phyloP scores from a whole-genome alignment of 352 stramenopile species.

The Elongisporangium anandrum region DNA sequence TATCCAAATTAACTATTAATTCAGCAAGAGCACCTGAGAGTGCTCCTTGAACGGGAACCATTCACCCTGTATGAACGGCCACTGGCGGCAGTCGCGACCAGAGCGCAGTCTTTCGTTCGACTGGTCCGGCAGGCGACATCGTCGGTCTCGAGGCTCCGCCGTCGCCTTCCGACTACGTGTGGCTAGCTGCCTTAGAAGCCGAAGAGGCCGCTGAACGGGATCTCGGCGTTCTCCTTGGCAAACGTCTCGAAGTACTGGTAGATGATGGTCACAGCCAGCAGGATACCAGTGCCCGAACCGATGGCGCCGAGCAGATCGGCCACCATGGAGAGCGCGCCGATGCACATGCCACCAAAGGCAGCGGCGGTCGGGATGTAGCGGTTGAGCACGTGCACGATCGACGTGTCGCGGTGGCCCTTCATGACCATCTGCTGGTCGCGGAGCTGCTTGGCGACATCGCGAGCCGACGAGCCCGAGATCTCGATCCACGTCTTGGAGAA shows the following conservation, averaged over 20 bases:
- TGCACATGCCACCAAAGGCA: slow-evolving; percentile 99
- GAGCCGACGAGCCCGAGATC: slow-evolving; percentile 95
- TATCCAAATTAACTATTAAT: slow-evolving; percentile 77
- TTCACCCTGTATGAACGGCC: slow-evolving; percentile 49
- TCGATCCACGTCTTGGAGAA: slow-evolving; percentile 99
- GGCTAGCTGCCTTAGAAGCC: slow-evolving; percentile 66
- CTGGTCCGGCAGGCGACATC: slow-evolving; percentile 1
- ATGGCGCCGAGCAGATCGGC: slow-evolving; percentile 98
- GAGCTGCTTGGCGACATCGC: slow-evolving; percentile 98
- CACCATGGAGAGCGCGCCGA: slow-evolving; percentile 98
- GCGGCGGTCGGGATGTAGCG: slow-evolving; percentile 99
- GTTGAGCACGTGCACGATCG: slow-evolving; percentile 98
- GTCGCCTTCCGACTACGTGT: slow-evolving; percentile 1
- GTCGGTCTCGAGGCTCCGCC: slow-evolving; percentile 1
- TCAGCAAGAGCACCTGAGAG: slow-evolving; percentile 85
- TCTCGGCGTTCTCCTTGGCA: slow-evolving; percentile 89
- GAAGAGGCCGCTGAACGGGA: slow-evolving; percentile 76
- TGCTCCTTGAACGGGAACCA: slow-evolving; percentile 85
- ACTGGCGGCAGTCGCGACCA: slow-evolving; percentile 3
- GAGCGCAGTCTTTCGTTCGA: slow-evolving; percentile 1
- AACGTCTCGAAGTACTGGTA: slow-evolving; percentile 99
- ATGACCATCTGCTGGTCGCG: slow-evolving; percentile 99
- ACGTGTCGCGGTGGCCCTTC: slow-evolving; percentile 98
- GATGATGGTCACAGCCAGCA: slow-evolving; percentile 99
- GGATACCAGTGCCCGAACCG: slow-evolving; percentile 98